phyloP scores from a whole-genome alignment of 1,139 yeast genomes.

The Torulaspora pretoriensis region DNA sequence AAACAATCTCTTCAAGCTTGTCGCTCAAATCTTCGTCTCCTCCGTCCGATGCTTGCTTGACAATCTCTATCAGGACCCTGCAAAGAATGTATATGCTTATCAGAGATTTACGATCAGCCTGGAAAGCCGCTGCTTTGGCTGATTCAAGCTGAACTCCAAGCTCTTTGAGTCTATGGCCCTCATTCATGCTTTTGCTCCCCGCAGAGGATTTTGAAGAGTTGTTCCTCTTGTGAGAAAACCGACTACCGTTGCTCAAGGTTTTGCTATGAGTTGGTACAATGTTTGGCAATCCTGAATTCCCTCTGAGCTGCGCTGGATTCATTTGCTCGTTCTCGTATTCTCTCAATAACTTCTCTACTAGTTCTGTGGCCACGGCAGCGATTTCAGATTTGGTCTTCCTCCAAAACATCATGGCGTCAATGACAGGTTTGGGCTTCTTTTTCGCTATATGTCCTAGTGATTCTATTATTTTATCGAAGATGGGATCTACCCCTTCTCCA shows the following conservation, averaged over 20 bases:
- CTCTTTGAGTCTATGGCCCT: constrained; percentile 28
- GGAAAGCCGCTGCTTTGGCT: constrained; percentile 67
- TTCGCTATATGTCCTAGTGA: constrained; percentile 89
- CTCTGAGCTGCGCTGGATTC: constrained; percentile 7
- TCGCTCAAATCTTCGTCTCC: constrained; percentile 79
- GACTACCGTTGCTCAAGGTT: constrained; percentile 33
- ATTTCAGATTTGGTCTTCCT: constrained; percentile 86
- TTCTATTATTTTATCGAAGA: constrained; percentile 77
- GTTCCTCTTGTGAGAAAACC: constrained; percentile 38
- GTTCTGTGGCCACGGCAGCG: constrained; percentile 68
- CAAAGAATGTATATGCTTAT: constrained; percentile 89
- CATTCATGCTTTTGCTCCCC: constrained; percentile 16
- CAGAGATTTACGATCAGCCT: constrained; percentile 80
- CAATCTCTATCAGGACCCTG: constrained; percentile 88
- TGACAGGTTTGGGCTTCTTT: constrained; percentile 88
- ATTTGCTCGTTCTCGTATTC: constrained; percentile 27
- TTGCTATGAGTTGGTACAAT: constrained; percentile 20
- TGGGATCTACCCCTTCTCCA: constrained; percentile 81
- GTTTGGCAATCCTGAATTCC: constrained; percentile 11
- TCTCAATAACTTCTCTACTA: constrained; percentile 40
- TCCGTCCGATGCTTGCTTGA: constrained; percentile 75
- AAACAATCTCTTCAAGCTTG: constrained; percentile 87
- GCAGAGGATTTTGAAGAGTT: constrained; percentile 38
- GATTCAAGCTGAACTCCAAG: constrained; percentile 47
- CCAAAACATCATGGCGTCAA: constrained; percentile 98